phyloP scores from a whole-genome alignment of 805 yeast genomes.

The Monosporozyma unispora region DNA sequence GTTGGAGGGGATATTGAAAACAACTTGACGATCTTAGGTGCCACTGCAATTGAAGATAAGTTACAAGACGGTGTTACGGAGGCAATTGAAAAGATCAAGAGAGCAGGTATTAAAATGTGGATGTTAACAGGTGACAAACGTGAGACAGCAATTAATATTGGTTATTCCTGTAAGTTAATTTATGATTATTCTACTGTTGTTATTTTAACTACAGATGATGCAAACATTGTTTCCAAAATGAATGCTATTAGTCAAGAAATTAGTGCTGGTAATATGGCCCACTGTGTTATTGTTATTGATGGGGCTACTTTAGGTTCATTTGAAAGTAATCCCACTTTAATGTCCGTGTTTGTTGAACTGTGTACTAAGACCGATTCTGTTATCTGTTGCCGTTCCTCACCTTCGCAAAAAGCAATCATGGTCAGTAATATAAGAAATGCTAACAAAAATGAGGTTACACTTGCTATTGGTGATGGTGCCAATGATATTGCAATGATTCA shows the following conservation, averaged over 20 bases:
- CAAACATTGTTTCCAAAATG: constrained; percentile 57
- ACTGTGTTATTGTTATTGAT: constrained; percentile 88
- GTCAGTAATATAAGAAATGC: constrained; percentile 71
- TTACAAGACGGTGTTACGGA: constrained; percentile 96
- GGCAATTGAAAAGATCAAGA: constrained; percentile 78
- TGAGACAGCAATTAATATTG: constrained; percentile 96
- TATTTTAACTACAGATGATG: constrained; percentile 47
- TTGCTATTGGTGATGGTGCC: constrained; percentile 99
- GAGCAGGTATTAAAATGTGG: constrained; percentile 95
- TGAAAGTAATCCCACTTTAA: constrained; percentile 62
- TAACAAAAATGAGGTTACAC: constrained; percentile 62
- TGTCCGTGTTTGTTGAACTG: constrained; percentile 72
- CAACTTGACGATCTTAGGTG: constrained; percentile 68
- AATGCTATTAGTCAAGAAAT: constrained; percentile 69
- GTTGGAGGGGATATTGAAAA: constrained; percentile 68
- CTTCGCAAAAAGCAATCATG: constrained; percentile 90
- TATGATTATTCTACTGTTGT: constrained; percentile 89
- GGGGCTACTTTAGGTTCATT: constrained; percentile 75
- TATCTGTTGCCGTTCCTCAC: constrained; percentile 92
- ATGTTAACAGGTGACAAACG: constrained; percentile 98
- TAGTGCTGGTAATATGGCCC: constrained; percentile 71
- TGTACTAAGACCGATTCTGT: constrained; percentile 86
- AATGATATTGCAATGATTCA: constrained; percentile 99
- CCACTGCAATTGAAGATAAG: constrained; percentile 96
- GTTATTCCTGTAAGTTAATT: constrained; percentile 86